phyloP scores from a whole-genome alignment of 495 filamentous ascomycete genomes.

The Annulohypoxylon stygium region DNA sequence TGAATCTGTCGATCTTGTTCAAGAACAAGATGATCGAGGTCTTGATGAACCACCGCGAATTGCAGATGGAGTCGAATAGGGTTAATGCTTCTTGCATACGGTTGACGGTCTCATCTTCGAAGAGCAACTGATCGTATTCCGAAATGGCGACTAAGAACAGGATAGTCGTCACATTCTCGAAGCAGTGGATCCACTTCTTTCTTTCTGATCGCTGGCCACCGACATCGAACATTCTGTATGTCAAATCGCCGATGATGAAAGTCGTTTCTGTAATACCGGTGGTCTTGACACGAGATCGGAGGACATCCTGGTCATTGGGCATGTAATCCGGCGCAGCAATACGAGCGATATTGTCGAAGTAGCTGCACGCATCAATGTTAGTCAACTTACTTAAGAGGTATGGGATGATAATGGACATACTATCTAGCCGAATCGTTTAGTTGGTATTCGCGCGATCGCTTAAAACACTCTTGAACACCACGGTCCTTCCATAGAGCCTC shows the following conservation, averaged over 20 bases:
- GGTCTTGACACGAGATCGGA: conserved; percentile 97
- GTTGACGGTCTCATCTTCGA: conserved; percentile 95
- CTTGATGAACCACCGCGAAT: conserved; percentile 99
- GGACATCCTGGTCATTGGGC: conserved; percentile 97
- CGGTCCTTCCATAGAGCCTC: conserved; percentile 93
- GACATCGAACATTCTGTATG: conserved; percentile 99
- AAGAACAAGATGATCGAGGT: conserved; percentile 99
- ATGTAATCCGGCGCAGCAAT: conserved; percentile 94
- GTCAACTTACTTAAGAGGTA: conserved; percentile 21
- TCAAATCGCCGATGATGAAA: conserved; percentile 97
- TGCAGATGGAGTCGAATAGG: conserved; percentile 98
- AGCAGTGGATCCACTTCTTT: conserved; percentile 99
- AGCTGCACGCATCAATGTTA: conserved; percentile 69
- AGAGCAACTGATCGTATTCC: conserved; percentile 97
- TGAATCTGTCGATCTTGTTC: conserved; percentile 99
- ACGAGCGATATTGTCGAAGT: conserved; percentile 95
- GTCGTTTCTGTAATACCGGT: conserved; percentile 99
- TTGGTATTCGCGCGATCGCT: conserved; percentile 95
- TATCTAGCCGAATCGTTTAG: conserved; percentile 98
- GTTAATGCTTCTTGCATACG: conserved; percentile 99
- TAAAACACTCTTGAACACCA: conserved; percentile 96
- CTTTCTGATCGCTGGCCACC: conserved; percentile 98
- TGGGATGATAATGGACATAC: conserved; percentile 68
- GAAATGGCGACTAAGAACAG: conserved; percentile 99
- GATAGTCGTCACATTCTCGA: conserved; percentile 99